Evolutionary conservation across 1,284 basidiomycete species (phyloP).

Genomic region (Boletus smithii): DNA sequence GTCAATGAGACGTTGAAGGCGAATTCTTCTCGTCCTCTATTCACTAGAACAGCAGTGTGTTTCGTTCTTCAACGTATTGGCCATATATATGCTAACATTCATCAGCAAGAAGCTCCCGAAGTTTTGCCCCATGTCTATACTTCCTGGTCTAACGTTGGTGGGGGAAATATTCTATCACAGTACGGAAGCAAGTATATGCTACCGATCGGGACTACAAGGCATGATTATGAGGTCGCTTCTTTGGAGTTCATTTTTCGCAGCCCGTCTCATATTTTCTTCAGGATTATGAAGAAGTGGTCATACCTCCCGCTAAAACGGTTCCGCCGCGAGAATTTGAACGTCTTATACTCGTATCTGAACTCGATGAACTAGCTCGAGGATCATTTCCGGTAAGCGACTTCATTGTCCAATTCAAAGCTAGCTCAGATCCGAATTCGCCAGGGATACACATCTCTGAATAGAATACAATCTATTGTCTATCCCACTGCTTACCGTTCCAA

Average conservation of each 20-base stretch:
- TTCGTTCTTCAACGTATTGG: background rate
- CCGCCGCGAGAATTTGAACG: constrained; percentile 76
- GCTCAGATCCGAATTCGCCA: constrained; percentile 32
- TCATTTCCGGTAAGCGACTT: constrained; percentile 77
- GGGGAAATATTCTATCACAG: constrained; percentile 71
- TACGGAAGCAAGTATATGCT: constrained; percentile 76
- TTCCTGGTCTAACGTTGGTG: constrained; percentile 46
- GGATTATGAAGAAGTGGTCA: constrained; percentile 80
- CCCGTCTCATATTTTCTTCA: constrained; percentile 24
- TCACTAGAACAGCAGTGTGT: constrained; percentile 55
- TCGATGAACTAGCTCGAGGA: constrained; percentile 79
- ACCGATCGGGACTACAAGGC: constrained; percentile 79
- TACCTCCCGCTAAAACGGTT: constrained; percentile 82
- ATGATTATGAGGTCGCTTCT: constrained; percentile 56
- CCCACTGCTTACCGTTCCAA: constrained; percentile 92
- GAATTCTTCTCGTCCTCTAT: constrained; percentile 69
- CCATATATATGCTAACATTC: constrained; percentile 10
- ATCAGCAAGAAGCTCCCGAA: constrained; percentile 56
- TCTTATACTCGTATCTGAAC: constrained; percentile 68
- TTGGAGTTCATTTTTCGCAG: background rate
- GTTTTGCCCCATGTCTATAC: constrained; percentile 90
- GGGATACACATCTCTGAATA: constrained; percentile 87
- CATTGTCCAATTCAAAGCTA: background rate
- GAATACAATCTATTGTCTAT: constrained; percentile 95
- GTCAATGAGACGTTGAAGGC: constrained; percentile 64